These are phyloP conservation scores for Arthrobotrys conoides DNA, from an alignment of 2,329 filamentous ascomycete genomes.

Conservation along the genomic window DNA sequence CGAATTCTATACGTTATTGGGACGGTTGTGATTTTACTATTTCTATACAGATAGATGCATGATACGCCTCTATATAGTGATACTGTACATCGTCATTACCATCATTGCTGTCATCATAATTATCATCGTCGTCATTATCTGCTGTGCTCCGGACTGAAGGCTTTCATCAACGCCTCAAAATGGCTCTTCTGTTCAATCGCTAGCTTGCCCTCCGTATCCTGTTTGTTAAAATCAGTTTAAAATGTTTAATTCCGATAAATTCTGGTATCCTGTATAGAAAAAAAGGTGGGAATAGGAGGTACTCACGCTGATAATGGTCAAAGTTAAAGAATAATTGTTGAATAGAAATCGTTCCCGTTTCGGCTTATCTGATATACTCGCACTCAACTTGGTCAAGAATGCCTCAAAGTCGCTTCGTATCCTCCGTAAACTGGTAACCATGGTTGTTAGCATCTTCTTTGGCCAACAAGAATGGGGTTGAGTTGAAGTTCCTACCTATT, in stretches of 20 bases:
- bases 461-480: background rate
- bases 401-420: constrained; percentile 85
- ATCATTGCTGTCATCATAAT: background rate
- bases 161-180: constrained; percentile 77
- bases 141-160: constrained; percentile 66
- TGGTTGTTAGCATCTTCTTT: constrained; percentile 9
- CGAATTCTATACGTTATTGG: background rate
- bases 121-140: constrained; percentile 28
- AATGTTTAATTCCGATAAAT: background rate
- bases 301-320: constrained; percentile 85
- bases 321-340: constrained; percentile 95
- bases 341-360: constrained; percentile 90
- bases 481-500: constrained; percentile 67
- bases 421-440: constrained; percentile 75
- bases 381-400: constrained; percentile 83
- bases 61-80: constrained; percentile 5
- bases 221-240: constrained; percentile 3
- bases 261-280: background rate
- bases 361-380: constrained; percentile 79
- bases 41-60: constrained; percentile 1
- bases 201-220: constrained; percentile 78
- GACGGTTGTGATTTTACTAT: background rate
- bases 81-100: constrained; percentile 12
- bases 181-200: constrained; percentile 81
- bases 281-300: constrained; percentile 64